Evolutionary conservation across 1,139 yeast species (phyloP).

Genomic region (Sugiyamaella neomexicana): DNA sequence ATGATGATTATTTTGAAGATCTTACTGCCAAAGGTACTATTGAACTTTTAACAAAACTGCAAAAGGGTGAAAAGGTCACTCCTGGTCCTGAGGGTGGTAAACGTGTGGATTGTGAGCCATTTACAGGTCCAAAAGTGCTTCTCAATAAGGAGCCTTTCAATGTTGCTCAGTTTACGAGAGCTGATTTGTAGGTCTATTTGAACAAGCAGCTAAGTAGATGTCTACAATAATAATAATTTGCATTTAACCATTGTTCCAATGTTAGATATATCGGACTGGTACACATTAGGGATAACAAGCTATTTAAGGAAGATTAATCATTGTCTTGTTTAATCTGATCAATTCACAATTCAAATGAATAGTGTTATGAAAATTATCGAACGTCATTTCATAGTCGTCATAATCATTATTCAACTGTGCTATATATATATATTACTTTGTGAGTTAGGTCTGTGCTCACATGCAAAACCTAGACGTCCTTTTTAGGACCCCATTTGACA

Average conservation of each 20-base stretch:
- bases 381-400: not conserved
- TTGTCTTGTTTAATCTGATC: too few species aligned
- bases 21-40: slow-evolving; percentile 68
- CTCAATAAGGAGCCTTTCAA: slow-evolving; percentile 63
- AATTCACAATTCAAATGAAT: too few species aligned
- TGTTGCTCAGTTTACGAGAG: slow-evolving; percentile 57
- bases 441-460: too few species aligned
- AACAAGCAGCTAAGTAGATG: not conserved
- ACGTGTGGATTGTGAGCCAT: slow-evolving; percentile 76
- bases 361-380: too few species aligned
- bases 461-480: slow-evolving; percentile 1
- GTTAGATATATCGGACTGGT: too few species aligned
- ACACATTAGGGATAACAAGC: too few species aligned
- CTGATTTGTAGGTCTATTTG: slow-evolving; percentile 30
- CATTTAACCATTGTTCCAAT: too few species aligned
- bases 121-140: slow-evolving; percentile 67
- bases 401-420: not conserved
- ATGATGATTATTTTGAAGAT: slow-evolving; percentile 84
- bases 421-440: not conserved
- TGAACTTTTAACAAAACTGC: slow-evolving; percentile 61
- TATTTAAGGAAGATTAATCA: too few species aligned
- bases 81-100: slow-evolving; percentile 67
- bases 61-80: slow-evolving; percentile 59
- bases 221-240: not conserved
- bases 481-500: slow-evolving; percentile 66